These are phyloP conservation scores for Cyberlindnera samutprakarnensis DNA, from an alignment of 805 yeast genomes.

Conservation along the genomic window DNA sequence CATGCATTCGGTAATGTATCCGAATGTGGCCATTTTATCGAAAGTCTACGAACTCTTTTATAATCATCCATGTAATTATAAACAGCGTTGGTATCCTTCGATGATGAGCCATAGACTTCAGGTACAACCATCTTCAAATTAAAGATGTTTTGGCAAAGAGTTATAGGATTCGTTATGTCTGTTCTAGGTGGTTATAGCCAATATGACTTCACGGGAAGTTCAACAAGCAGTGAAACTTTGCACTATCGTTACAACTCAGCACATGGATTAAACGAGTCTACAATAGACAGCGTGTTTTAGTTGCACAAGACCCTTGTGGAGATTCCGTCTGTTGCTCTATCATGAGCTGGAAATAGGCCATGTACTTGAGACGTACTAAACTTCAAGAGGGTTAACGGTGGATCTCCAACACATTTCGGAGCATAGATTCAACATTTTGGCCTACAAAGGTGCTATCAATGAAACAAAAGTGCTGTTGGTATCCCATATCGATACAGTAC, in stretches of 20 bases:
- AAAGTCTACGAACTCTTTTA: too few species aligned
- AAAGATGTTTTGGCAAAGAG: too few species aligned
- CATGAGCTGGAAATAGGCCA: constrained; percentile 6
- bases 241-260: constrained; percentile 1
- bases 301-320: constrained; percentile 9
- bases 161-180: too few species aligned
- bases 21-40: constrained; percentile 1
- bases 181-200: too few species aligned
- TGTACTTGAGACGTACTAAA: constrained; percentile 2
- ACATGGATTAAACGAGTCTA: too few species aligned
- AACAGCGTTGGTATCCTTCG: too few species aligned
- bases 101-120: too few species aligned
- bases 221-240: too few species aligned
- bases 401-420: constrained; percentile 31
- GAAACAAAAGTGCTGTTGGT: constrained; percentile 42
- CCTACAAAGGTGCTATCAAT: constrained; percentile 40
- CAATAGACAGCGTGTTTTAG: too few species aligned
- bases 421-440: constrained; percentile 43
- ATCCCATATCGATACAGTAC: constrained; percentile 64
- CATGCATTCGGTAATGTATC: neutral
- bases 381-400: constrained; percentile 29
- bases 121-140: too few species aligned
- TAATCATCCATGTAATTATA: too few species aligned
- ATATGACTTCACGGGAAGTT: too few species aligned
- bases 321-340: constrained; percentile 8